Evolutionary conservation across 306 rosid genomes (phyloP), one percentile per base, ranked within the genome.

Genomic region (Inga leiocalycina): DNA sequence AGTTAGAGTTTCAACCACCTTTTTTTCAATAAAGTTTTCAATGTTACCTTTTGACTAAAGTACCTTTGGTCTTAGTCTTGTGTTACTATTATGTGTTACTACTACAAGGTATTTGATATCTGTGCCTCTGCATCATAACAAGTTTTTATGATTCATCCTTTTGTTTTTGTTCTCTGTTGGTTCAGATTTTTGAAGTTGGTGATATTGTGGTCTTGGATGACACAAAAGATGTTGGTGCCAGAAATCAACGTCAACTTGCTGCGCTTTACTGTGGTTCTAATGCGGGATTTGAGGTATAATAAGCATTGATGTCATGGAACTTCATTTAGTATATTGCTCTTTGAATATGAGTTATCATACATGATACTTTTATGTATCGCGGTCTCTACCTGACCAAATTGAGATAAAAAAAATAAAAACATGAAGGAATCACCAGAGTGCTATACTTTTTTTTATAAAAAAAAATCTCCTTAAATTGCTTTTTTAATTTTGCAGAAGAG

Each of bases 121-220:
- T 41, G 46, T 75, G 66, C 80, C 80, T 65, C 39, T 35, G 17
- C 59, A 64, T 77, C 72, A 44, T 67, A 49, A 45, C 46, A 69
- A 32, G 43, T 14, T 65, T 65, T 15, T 32, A 4, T 64, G 2
- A 65, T 12, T 65, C 51, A 32, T 49, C 30, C 16, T 52, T 6
- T 27, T 81, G 19, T 17, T 57, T 6, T 24, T 79, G 17, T 24
- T 74, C 34, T 69, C 37, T 35, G 44, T 71, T 81, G 72, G 74
- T 79, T 81, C 80, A 96, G 98, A 90, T 96, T 88, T 93, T 96
- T 84, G 98, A 96, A 90, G 94, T 93, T 86, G 98, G 99, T 84
- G 98, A 96, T 83, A 72, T 92, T 32, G 78, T 86, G 61, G 59
- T 92, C 70, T 76, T 96, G 93, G 98, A 92, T 81, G 90, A 86